phyloP scores from a whole-genome alignment of 1,139 yeast species.

The Debaryomycetaceae sp. region DNA sequence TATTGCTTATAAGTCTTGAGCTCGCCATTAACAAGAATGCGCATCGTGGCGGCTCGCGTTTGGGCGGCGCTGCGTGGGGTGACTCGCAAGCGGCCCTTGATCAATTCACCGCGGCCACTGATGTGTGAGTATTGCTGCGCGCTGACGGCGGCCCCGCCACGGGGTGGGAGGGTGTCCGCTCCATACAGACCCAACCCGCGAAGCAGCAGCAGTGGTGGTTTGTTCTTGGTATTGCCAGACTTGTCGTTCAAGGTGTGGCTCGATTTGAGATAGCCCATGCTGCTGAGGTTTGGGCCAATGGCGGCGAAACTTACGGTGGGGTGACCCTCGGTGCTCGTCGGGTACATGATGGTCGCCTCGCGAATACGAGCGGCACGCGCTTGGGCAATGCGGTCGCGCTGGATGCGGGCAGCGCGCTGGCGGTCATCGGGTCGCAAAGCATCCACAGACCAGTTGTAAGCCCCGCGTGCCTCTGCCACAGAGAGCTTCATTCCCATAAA shows the following conservation, averaged over 20 bases:
- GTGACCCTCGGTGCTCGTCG: slow-evolving; percentile 19
- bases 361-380: slow-evolving; percentile 41
- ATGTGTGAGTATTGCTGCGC: slow-evolving; percentile 18
- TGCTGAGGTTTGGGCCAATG: slow-evolving; percentile 15
- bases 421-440: slow-evolving; percentile 30
- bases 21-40: slow-evolving; percentile 61
- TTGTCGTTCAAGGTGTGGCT: slow-evolving; percentile 30
- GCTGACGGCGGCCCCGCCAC: no score
- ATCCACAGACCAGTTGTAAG: slow-evolving; percentile 41
- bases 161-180: no score
- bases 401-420: slow-evolving; percentile 24
- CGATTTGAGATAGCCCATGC: slow-evolving; percentile 28
- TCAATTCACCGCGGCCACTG: slow-evolving; percentile 43
- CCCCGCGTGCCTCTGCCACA: slow-evolving; percentile 44
- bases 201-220: slow-evolving; percentile 28
- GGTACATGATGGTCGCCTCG: slow-evolving; percentile 33
- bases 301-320: slow-evolving; percentile 9
- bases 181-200: slow-evolving; percentile 28
- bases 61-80: slow-evolving; percentile 40
- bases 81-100: slow-evolving; percentile 61
- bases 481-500: slow-evolving; percentile 70
- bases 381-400: slow-evolving; percentile 31
- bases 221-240: slow-evolving; percentile 34
- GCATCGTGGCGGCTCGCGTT: slow-evolving; percentile 52
- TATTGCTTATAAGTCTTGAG: slow-evolving; percentile 53